Evolutionary conservation across 129 eudicot species (phyloP).

Genomic region (Pseudognaphalium luteoalbum): DNA sequence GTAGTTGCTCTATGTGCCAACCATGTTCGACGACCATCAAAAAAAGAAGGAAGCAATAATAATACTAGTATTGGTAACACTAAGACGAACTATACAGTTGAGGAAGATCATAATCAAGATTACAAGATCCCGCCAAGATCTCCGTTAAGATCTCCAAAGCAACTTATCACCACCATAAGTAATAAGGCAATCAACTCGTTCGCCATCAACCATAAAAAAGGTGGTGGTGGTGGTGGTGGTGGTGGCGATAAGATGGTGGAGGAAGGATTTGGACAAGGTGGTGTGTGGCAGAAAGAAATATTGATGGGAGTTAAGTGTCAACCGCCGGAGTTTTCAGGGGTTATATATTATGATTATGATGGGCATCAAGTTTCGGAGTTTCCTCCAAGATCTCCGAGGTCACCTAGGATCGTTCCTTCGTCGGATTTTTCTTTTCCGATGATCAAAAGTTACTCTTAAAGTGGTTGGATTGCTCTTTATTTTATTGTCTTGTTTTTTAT

Average conservation of each 20-base stretch:
- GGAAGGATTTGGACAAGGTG: constrained; percentile 63
- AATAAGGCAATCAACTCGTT: constrained; percentile 41
- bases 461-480: background rate
- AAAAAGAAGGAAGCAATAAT: constrained; percentile 21
- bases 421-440: constrained; percentile 50
- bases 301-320: constrained; percentile 90
- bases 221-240: background rate
- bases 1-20: constrained; percentile 64
- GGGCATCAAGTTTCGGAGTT: constrained; percentile 63
- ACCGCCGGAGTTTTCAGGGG: constrained; percentile 85
- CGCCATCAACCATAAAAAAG: constrained; percentile 15
- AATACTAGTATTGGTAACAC: too few relatives aligned
- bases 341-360: constrained; percentile 57
- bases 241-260: constrained; percentile 25
- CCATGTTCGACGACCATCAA: constrained; percentile 38
- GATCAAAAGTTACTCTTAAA: constrained; percentile 28
- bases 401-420: constrained; percentile 46
- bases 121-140: constrained; percentile 39
- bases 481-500: constrained; percentile 2
- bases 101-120: constrained; percentile 32
- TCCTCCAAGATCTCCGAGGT: constrained; percentile 73
- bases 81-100: background rate
- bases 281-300: constrained; percentile 80
- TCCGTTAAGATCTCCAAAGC: constrained; percentile 49
- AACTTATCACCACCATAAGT: constrained; percentile 46